Evolutionary conservation across 768 basidiomycete genomes (phyloP), one percentile per base, ranked within the genome.

Genomic region (Kwoniella mangroviensis): DNA sequence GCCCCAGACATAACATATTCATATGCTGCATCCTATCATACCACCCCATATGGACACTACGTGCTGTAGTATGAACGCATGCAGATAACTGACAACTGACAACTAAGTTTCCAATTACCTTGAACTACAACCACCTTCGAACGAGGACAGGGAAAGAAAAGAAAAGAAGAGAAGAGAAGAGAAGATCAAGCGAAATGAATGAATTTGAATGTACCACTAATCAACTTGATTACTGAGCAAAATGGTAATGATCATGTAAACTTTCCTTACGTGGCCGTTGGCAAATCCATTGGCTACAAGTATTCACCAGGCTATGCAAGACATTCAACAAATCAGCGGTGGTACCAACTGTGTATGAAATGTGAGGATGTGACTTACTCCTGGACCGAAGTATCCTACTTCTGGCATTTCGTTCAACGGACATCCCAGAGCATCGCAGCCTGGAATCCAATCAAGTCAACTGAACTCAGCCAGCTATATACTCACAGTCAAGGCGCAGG

Each of bases 311-410:
- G 53, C 53, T 54, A 54, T n/a, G 21, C n/a, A 54, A 19, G 21
- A 54, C 45, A 49, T 19, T 13, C 24, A 54, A 11, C 19, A 19
- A 0, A 54, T 19, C 53, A 54, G 15, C 21, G n/a, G 4, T 21
- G 3, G 22, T 3, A 21, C 9, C 22, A 22, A 5, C 4, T 9
- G 0, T 12, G 17, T 15, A 9, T 2, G 9, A 21, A 59, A 26
- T 26, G n/a, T 53, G 51, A 21, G 49, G 13, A 21, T 7, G 10
- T 13, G 9, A 66, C 65, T 59, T 43, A 66, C 65, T 57, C 42
- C 69, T 28, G 72, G 72, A 42, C 75, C 75, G 58, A 76, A 76
- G 70, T 76, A 76, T 9, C 75, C 75, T n/a, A 55, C 34, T 28
- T 70, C 75, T 2, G 75, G 75, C 40, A 76, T 60, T 0, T 69